Percentiles rank a stretch among this genome's conserved stretches.
These are phyloP conservation scores for Vanilla planifolia DNA, from an alignment of 106 monocot genomes.

Conservation along the genomic window DNA sequence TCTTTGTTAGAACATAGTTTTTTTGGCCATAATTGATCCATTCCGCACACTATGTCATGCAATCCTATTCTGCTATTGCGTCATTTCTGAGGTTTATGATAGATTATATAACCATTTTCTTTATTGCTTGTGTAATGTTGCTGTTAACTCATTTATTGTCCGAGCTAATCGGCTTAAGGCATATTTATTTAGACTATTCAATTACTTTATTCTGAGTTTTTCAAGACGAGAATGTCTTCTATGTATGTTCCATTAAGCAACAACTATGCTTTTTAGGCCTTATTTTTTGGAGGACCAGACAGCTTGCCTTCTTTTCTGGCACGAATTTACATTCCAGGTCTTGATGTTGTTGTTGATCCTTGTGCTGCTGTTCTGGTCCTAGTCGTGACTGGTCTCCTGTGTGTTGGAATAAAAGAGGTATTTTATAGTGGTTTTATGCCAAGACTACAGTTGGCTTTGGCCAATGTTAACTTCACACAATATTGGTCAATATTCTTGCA, in stretches of 20 bases:
- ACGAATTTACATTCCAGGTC: slow-evolving; percentile 46
- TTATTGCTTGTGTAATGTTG: too few relatives aligned
- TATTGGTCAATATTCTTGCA: slow-evolving; percentile 19
- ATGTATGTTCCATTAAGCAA: background rate
- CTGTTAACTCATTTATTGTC: background rate
- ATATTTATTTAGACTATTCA: background rate
- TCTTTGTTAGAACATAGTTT: too few relatives aligned
- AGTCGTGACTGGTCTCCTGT: slow-evolving; percentile 64
- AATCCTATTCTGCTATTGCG: too few relatives aligned
- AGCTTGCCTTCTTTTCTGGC: slow-evolving; percentile 66
- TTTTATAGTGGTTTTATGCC: background rate
- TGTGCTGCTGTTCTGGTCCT: slow-evolving; percentile 79
- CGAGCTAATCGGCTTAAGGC: background rate
- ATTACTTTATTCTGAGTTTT: background rate
- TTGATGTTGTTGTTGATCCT: slow-evolving; percentile 74
- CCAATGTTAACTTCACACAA: slow-evolving; percentile 2
- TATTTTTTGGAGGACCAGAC: slow-evolving; percentile 76
- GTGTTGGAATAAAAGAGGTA: slow-evolving; percentile 93
- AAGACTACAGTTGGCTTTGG: background rate
- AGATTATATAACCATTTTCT: too few relatives aligned
- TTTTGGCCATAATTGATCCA: too few relatives aligned
- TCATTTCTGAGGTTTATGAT: too few relatives aligned
- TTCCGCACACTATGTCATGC: too few relatives aligned
- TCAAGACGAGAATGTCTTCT: background rate
- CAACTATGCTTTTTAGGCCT: slow-evolving; percentile 37